A percentile compares a stretch with the other conserved stretches of the same genome.
phyloP scores from a whole-genome alignment of 2,329 filamentous ascomycete genomes.

The Phialophora macrospora region DNA sequence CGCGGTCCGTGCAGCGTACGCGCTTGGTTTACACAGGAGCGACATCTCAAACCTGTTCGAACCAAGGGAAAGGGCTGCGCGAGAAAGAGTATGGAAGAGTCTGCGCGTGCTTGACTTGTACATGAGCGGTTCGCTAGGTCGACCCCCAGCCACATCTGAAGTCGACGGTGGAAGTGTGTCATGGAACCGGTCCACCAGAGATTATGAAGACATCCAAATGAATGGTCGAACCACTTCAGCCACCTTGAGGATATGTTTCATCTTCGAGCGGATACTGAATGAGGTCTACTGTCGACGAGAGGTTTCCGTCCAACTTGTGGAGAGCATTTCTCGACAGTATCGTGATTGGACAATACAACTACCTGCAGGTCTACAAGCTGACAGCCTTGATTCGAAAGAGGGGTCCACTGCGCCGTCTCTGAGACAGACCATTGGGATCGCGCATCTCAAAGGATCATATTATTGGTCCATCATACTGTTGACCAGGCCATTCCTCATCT shows the following conservation, averaged over 20 bases:
- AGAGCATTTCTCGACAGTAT: conserved; percentile 51
- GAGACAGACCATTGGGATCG: conserved; percentile 51
- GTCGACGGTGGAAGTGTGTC: conserved; percentile 47
- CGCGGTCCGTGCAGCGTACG: conserved; percentile 58
- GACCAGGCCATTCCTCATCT: conserved; percentile 60
- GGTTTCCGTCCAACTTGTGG: conserved; percentile 50
- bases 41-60: conserved; percentile 59
- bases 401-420: conserved; percentile 42
- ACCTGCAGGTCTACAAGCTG: conserved; percentile 53
- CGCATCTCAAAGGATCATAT: conserved; percentile 58
- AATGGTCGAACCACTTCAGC: conserved; percentile 48
- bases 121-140: conserved; percentile 57
- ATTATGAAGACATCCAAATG: conserved; percentile 51
- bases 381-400: conserved; percentile 47
- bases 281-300: conserved; percentile 52
- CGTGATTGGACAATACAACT: conserved; percentile 50
- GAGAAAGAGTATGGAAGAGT: conserved; percentile 60
- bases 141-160: conserved; percentile 60
- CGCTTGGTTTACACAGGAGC: conserved; percentile 58
- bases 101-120: conserved; percentile 58
- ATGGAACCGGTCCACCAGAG: conserved; percentile 37
- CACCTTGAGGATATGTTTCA: conserved; percentile 51
- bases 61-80: conserved; percentile 46
- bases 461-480: conserved; percentile 61
- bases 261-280: conserved; percentile 50